Conservation (phyloP, 371 early-diverging fungal genomes). For the Massospora cicadina region DNA sequence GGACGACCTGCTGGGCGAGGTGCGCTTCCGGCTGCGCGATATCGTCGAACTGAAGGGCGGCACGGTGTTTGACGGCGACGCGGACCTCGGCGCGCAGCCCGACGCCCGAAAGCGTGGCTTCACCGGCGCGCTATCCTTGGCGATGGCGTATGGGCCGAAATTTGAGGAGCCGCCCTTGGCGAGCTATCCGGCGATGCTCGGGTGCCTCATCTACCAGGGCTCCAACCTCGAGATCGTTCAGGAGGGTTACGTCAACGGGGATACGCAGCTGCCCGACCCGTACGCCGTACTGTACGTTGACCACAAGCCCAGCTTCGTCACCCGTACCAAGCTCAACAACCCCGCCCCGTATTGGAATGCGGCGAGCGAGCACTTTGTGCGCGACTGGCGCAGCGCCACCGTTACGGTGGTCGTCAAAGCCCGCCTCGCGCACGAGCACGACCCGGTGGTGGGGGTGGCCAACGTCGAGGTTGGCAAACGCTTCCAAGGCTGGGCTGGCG, state of each 20-base stretch:
- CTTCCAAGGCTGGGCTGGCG: neutral
- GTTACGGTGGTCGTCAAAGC: slow-evolving; percentile 12
- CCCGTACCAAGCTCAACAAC: neutral
- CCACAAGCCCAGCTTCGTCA: slow-evolving; percentile 1
- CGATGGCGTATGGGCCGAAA: neutral
- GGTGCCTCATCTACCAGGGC: neutral
- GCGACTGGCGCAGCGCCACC: slow-evolving; percentile 10
- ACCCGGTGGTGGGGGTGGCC: slow-evolving; percentile 14
- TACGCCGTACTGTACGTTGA: slow-evolving; percentile 13
- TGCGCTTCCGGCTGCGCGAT: neutral
- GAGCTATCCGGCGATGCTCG: neutral
- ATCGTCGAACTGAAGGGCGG: neutral
- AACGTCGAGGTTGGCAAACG: slow-evolving; percentile 1
- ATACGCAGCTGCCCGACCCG: slow-evolving; percentile 9
- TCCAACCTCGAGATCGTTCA: neutral
- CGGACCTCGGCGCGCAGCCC: neutral
- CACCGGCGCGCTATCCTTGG: neutral
- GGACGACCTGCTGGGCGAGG: neutral
- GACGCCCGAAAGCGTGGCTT: neutral
- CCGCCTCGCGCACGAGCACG: slow-evolving; percentile 11
- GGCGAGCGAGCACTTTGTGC: slow-evolving; percentile 14
- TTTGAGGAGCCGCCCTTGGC: neutral
- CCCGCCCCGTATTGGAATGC: slow-evolving; percentile 12
- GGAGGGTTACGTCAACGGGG: neutral
- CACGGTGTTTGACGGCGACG: neutral